Base-by-base conservation (phyloP, 805 yeast species). In the Saccharomycopsis olivae region DNA sequence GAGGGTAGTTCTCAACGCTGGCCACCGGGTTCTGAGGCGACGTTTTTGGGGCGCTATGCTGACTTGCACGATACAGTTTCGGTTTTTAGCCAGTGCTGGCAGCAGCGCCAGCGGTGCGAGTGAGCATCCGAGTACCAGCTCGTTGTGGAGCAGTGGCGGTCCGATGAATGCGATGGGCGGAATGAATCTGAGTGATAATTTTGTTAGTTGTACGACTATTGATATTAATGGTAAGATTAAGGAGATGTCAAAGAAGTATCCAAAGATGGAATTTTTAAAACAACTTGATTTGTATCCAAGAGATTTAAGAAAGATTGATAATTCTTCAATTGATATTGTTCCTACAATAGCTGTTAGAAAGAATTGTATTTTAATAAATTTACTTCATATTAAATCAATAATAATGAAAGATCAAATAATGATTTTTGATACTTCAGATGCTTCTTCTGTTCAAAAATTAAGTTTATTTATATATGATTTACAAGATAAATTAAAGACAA, bases 261-360 rank as follows among this genome's bases (percentile, higher is more conserved):
- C 81, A 40, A 72, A 78, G 51, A 65, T 76, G 46, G 69, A 69
- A 40, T 71, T 82, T 46, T 57, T 83, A 14, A 66, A 71, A 24
- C 75, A 77, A 47, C 84, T 88, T 55, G 85, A 84, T 10, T 58
- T 89, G 19, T 73, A 82, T 43, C 96, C 97, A 0, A 66, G 98
- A 56, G 98, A 89, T 57, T 63, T 89, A 49, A 65, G 98, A 16
- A 89, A 88, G 54, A 78, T 89, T 39, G 97, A 89, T 36, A 72
- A 83, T 42, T 78, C 80, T 1, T 59, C 71, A 30, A 68, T 74
- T 39, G 89, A 82, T 49, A 85, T 85, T 23, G 85, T 83, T 1
- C 96, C 96, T 0, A 71, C 81, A 14, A 78, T 86, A 34, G 78
- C 87, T 47, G 85, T 83, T 6, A 64, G 95, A 40, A 68, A 73